These are phyloP conservation scores for Pyronema domesticum DNA, from an alignment of 495 filamentous ascomycete genomes.

Conservation along the genomic window DNA sequence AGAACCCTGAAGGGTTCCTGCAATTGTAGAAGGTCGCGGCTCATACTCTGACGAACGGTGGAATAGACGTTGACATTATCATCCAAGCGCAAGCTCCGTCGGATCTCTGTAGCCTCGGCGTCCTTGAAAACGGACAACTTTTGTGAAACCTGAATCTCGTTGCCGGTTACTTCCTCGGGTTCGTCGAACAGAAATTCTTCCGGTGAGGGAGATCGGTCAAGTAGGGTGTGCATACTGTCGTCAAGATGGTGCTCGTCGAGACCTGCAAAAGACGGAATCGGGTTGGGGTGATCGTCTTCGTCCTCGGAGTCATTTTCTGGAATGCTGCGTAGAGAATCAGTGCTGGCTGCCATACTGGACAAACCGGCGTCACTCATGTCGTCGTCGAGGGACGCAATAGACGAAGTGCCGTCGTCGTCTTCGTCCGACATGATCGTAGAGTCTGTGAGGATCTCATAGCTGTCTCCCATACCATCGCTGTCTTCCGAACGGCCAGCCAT, in stretches of 20 bases:
- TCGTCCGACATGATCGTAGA: conserved; percentile 21
- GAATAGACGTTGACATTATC: conserved; percentile 29
- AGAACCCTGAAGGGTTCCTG: conserved; percentile 51
- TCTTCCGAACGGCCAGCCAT: conserved; percentile 23
- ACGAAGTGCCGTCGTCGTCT: conserved; percentile 22
- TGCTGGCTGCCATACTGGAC: conserved; percentile 12
- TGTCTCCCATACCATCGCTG: conserved; percentile 20
- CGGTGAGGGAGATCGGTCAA: conserved; percentile 5
- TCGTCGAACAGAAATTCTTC: conserved; percentile 43
- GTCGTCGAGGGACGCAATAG: conserved; percentile 23
- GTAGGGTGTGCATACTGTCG: conserved; percentile 18
- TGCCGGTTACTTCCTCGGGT: conserved; percentile 33
- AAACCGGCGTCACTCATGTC: conserved; percentile 13
- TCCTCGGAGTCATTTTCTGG: conserved; percentile 5
- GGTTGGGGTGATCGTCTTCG: conserved; percentile 18
- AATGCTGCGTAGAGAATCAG: conserved; percentile 20
- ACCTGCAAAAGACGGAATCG: conserved; percentile 23
- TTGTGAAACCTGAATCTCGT: conserved; percentile 44
- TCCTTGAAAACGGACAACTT: conserved; percentile 42
- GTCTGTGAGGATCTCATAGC: conserved; percentile 23
- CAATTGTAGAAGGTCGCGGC: conserved; percentile 40
- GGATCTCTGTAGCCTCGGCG: conserved; percentile 33
- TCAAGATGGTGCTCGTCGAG: conserved; percentile 23
- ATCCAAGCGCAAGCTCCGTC: conserved; percentile 22
- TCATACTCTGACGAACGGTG: conserved; percentile 57